Percentiles rank a stretch among this genome's conserved stretches.
Evolutionary conservation across 768 basidiomycete species (phyloP).

Genomic region (Lactarius hengduanensis): DNA sequence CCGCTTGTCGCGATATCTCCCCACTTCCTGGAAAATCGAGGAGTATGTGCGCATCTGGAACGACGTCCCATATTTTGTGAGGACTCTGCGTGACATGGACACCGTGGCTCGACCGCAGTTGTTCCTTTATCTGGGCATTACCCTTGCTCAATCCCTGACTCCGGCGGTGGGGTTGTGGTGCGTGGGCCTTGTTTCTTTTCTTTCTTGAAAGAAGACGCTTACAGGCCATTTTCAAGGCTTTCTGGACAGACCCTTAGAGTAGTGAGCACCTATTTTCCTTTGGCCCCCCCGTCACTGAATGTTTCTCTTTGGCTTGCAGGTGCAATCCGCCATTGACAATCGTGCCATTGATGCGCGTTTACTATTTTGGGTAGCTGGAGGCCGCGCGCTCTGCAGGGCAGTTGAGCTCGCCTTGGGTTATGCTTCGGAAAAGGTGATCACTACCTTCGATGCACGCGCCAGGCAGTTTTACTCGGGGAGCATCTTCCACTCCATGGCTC

Average conservation of each 20-base stretch:
- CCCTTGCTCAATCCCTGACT: background rate
- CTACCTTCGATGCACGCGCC: slow-evolving; percentile 56
- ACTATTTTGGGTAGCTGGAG: slow-evolving; percentile 37
- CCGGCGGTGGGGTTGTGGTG: slow-evolving; percentile 20
- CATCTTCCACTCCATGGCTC: slow-evolving; percentile 62
- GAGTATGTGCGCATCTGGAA: background rate
- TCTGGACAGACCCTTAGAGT: slow-evolving; percentile 20
- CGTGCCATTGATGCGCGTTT: slow-evolving; percentile 19
- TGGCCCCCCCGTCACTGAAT: background rate
- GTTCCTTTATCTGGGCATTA: slow-evolving; percentile 9
- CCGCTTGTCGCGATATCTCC: background rate
- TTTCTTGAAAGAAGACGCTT: background rate
- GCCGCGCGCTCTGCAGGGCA: slow-evolving; percentile 52
- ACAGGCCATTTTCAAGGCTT: slow-evolving; percentile 8
- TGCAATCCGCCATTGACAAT: slow-evolving; percentile 22
- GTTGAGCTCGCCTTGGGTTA: slow-evolving; percentile 46
- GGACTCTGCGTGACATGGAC: slow-evolving; percentile 42
- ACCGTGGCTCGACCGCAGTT: slow-evolving; percentile 9
- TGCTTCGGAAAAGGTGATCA: slow-evolving; percentile 39
- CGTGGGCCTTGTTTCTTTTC: background rate
- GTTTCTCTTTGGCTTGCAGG: slow-evolving; percentile 1
- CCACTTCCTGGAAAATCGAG: background rate
- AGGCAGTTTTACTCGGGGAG: slow-evolving; percentile 60
- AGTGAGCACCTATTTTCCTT: slow-evolving; percentile 28
- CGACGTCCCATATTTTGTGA: slow-evolving; percentile 36